These are phyloP conservation scores for Colletotrichum ledebouriae DNA, from an alignment of 2,329 filamentous ascomycete genomes.

Conservation along the genomic window DNA sequence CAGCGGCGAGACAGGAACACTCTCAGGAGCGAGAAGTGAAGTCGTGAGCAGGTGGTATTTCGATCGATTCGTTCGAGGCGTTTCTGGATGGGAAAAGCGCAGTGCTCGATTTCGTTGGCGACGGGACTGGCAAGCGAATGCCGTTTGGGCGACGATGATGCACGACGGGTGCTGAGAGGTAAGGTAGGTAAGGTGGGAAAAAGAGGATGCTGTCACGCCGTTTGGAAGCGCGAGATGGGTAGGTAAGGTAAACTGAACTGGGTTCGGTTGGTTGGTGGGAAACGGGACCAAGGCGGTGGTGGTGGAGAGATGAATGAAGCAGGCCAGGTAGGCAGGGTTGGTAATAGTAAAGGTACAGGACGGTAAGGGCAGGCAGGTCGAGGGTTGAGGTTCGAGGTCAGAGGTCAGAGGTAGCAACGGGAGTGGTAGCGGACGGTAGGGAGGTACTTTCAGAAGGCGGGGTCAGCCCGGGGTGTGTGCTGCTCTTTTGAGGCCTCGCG, in stretches of 20 bases:
- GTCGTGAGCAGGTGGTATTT: slow-evolving; percentile 1
- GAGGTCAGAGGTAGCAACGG: too few relatives aligned
- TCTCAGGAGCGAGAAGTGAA: not conserved
- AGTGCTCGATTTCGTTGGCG: not conserved
- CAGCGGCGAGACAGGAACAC: not conserved
- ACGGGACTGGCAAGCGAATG: slow-evolving; percentile 7
- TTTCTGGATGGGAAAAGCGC: not conserved
- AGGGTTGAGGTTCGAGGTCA: slow-evolving; percentile 1
- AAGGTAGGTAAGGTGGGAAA: slow-evolving; percentile 16
- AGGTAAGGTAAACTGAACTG: slow-evolving; percentile 20
- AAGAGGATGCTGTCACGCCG: slow-evolving; percentile 39
- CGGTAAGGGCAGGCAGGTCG: slow-evolving; percentile 1
- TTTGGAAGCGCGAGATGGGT: slow-evolving; percentile 36
- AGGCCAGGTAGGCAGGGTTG: not conserved
- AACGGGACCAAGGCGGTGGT: slow-evolving; percentile 22
- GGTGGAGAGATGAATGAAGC: slow-evolving; percentile 10
- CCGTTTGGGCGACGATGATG: slow-evolving; percentile 25
- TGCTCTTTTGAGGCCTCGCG: slow-evolving; percentile 38
- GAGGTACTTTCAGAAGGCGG: slow-evolving; percentile 39
- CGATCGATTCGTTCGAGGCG: slow-evolving; percentile 9
- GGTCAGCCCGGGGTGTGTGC: slow-evolving; percentile 30
- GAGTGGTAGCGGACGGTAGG: slow-evolving; percentile 13
- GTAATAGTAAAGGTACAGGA: not conserved
- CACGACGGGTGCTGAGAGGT: slow-evolving; percentile 25
- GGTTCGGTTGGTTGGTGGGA: slow-evolving; percentile 34